A percentile compares a stretch with the other conserved stretches of the same genome.
phyloP scores from a whole-genome alignment of 176 grass and related monocot genomes.

The Poa annua region DNA sequence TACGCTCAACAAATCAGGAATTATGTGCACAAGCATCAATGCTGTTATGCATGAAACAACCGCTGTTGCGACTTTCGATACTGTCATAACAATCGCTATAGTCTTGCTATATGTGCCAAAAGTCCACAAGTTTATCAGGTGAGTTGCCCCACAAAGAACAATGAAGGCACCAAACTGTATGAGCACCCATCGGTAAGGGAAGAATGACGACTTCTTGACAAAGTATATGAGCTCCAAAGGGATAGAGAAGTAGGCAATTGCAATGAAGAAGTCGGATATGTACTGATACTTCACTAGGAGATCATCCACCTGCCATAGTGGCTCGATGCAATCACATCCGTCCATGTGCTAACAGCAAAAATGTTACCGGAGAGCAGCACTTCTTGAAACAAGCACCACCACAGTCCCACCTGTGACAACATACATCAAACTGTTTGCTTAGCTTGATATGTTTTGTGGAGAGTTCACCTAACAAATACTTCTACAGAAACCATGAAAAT shows the following conservation, averaged over 20 bases:
- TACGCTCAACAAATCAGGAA: constrained; percentile 78
- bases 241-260: constrained; percentile 89
- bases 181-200: constrained; percentile 84
- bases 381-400: constrained; percentile 35
- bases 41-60: constrained; percentile 87
- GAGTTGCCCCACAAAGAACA: constrained; percentile 84
- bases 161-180: constrained; percentile 94
- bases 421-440: background rate
- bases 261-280: constrained; percentile 91
- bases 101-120: constrained; percentile 63
- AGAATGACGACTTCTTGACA: constrained; percentile 72
- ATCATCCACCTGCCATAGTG: constrained; percentile 78
- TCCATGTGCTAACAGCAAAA: constrained; percentile 57
- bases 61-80: constrained; percentile 67
- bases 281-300: constrained; percentile 96
- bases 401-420: constrained; percentile 29
- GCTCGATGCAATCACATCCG: constrained; percentile 82
- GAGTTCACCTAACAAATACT: background rate
- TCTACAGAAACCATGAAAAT: constrained; percentile 18
- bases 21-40: constrained; percentile 86
- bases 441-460: background rate
- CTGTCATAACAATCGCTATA: constrained; percentile 64
- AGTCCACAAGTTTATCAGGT: constrained; percentile 85
- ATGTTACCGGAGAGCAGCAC: background rate
- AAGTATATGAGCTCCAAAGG: constrained; percentile 96